A percentile compares a stretch with the other conserved stretches of the same genome.
phyloP scores from a whole-genome alignment of 331 rosid genomes.

The Stylosanthes scabra region DNA sequence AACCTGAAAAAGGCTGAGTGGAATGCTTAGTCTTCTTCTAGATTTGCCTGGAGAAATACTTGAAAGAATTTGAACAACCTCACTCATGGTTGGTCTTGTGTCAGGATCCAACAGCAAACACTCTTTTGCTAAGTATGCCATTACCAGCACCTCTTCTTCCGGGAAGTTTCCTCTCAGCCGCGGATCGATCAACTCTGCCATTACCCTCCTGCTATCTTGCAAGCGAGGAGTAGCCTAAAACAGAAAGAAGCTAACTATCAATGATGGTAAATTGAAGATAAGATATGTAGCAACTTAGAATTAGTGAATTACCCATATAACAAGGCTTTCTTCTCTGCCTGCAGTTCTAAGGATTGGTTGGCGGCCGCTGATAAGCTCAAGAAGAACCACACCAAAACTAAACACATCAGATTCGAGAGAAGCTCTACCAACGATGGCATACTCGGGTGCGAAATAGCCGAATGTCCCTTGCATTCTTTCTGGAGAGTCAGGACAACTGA shows the following conservation, averaged over 20 bases:
- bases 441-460: constrained; percentile 99
- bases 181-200: constrained; percentile 74
- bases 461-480: constrained; percentile 97
- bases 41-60: constrained; percentile 77
- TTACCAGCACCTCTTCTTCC: constrained; percentile 84
- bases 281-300: constrained; percentile 1
- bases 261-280: constrained; percentile 4
- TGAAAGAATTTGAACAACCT: constrained; percentile 92
- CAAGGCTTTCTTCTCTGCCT: constrained; percentile 94
- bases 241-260: constrained; percentile 18
- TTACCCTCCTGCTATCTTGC: constrained; percentile 70
- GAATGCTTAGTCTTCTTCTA: constrained; percentile 65
- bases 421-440: constrained; percentile 88
- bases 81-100: constrained; percentile 92
- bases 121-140: constrained; percentile 96
- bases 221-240: constrained; percentile 82
- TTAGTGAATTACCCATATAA: constrained; percentile 98
- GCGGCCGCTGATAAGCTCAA: constrained; percentile 93
- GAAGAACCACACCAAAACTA: constrained; percentile 98
- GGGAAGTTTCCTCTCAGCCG: constrained; percentile 75
- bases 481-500: constrained; percentile 83
- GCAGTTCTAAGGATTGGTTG: constrained; percentile 75
- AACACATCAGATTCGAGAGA: constrained; percentile 94
- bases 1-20: constrained; percentile 74
- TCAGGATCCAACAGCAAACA: constrained; percentile 94